These are phyloP conservation scores for Cryptosporidium felis DNA, from an alignment of 169 alveolate genomes.

Conservation along the genomic window DNA sequence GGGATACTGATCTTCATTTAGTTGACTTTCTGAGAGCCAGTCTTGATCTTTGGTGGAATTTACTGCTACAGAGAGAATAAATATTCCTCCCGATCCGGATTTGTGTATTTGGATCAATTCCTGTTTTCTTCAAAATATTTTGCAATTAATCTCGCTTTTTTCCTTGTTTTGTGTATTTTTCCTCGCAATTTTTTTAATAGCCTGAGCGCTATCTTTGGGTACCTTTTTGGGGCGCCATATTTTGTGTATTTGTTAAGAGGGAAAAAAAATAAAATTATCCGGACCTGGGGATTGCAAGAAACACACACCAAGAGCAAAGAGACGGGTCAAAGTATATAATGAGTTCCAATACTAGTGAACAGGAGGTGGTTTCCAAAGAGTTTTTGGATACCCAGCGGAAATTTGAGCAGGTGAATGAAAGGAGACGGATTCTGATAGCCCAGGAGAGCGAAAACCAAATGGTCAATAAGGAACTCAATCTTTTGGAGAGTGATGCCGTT, in stretches of 20 bases:
- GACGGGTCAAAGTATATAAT: neutral
- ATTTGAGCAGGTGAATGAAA: conserved; percentile 38
- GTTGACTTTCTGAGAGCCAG: neutral
- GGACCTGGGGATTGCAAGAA: neutral
- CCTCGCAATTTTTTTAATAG: neutral
- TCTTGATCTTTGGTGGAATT: neutral
- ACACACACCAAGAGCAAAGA: neutral
- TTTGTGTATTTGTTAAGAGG: neutral
- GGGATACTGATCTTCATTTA: conserved; percentile 72
- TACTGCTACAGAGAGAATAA: neutral
- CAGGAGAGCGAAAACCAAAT: conserved; percentile 65
- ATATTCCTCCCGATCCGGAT: neutral
- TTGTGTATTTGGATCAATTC: neutral
- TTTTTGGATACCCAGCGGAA: conserved; percentile 51
- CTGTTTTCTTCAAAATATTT: neutral
- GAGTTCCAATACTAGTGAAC: conserved; percentile 4
- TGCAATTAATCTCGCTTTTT: neutral
- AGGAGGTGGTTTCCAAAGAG: conserved; percentile 36
- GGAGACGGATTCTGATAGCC: conserved; percentile 46
- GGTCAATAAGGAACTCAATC: conserved; percentile 55
- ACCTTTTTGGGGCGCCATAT: neutral
- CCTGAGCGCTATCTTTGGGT: neutral
- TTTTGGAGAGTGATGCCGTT: conserved; percentile 53
- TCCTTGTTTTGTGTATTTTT: neutral
- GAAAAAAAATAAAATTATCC: neutral